Evolutionary conservation across 176 grass and related monocot species (phyloP).

Genomic region (Tillandsia fasciculata): DNA sequence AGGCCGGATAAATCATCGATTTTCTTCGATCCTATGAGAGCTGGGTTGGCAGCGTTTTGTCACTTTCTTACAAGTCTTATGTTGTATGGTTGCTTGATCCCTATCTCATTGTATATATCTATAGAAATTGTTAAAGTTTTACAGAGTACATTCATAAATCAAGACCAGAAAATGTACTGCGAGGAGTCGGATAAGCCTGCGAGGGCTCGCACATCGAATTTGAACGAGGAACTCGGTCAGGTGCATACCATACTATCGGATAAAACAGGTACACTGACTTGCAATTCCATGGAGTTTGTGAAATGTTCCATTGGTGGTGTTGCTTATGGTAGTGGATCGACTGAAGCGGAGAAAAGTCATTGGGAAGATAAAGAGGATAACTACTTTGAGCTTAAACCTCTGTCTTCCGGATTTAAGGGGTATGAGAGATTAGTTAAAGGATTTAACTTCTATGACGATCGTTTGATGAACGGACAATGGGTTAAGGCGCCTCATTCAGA

Average conservation of each 20-base stretch:
- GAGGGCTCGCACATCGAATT: constrained; percentile 74
- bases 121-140: constrained; percentile 90
- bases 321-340: constrained; percentile 59
- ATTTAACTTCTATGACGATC: constrained; percentile 79
- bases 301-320: constrained; percentile 82
- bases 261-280: constrained; percentile 87
- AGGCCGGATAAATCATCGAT: constrained; percentile 47
- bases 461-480: constrained; percentile 74
- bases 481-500: constrained; percentile 25
- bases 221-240: constrained; percentile 89
- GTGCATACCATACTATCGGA: constrained; percentile 84
- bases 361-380: constrained; percentile 49
- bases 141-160: constrained; percentile 76
- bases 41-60: constrained; percentile 25
- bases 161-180: constrained; percentile 78
- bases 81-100: constrained; percentile 84
- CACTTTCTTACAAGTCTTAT: constrained; percentile 85
- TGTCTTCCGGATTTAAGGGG: neutral
- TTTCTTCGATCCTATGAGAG: constrained; percentile 32
- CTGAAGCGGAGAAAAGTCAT: constrained; percentile 64
- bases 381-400: neutral
- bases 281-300: constrained; percentile 97
- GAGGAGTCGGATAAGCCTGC: constrained; percentile 64
- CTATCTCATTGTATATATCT: constrained; percentile 88
- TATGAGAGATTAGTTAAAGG: constrained; percentile 34